Percentiles rank a stretch among this genome's conserved stretches.
Conservation (phyloP, 306 rosid species). For the Glycyrrhiza uralensis region DNA sequence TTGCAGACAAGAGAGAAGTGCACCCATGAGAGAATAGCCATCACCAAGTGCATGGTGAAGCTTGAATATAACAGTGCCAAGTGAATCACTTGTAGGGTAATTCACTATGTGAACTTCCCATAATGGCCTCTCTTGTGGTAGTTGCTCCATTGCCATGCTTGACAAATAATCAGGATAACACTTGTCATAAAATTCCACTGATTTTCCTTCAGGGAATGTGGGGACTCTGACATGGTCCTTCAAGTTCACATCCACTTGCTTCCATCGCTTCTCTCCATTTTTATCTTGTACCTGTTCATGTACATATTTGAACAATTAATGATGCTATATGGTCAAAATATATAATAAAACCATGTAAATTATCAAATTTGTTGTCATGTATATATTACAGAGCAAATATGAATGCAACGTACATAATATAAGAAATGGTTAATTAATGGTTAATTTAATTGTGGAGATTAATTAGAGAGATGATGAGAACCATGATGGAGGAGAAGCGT, state of each 20-base stretch:
- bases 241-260: slow-evolving; percentile 41
- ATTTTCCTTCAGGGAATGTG: slow-evolving; percentile 13
- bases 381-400: no score
- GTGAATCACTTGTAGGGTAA: slow-evolving; percentile 42
- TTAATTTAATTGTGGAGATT: no score
- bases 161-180: slow-evolving; percentile 40
- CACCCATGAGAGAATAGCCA: slow-evolving; percentile 64
- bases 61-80: slow-evolving; percentile 35
- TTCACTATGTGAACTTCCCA: slow-evolving; percentile 59
- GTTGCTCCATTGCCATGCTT: slow-evolving; percentile 24
- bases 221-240: slow-evolving; percentile 46
- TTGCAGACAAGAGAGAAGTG: slow-evolving; percentile 54
- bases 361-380: no score
- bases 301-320: background rate
- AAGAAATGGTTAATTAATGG: no score
- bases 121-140: slow-evolving; percentile 40
- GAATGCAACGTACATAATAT: no score
- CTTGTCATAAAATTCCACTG: slow-evolving; percentile 29
- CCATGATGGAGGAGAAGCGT: slow-evolving; percentile 62
- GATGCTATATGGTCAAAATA: background rate
- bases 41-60: slow-evolving; percentile 71
- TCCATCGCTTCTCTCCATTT: slow-evolving; percentile 48
- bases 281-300: slow-evolving; percentile 32
- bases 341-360: no score
- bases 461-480: background rate